Base-by-base conservation (phyloP, 768 basidiomycete species). In the Fomitopsis pulvina region DNA sequence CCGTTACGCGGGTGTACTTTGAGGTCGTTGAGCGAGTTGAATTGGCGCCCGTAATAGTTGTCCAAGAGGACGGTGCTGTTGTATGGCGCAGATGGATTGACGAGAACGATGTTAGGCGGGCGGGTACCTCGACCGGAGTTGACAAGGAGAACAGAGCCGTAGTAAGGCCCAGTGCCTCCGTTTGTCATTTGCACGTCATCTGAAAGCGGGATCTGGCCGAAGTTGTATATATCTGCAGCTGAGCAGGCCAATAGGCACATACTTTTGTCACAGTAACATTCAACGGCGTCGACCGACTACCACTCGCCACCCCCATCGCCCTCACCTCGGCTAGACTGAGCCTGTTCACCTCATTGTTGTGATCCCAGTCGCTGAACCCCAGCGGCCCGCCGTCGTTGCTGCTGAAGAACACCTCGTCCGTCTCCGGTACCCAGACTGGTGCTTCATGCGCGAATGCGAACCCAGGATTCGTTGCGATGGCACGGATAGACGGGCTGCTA, bases 371-470 rank as follows among this genome's bases (percentile, higher is more conserved):
- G 44, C 77, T 85, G 59, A 76, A 74, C 6, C 85, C 84, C 1
- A 83, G 70, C 26, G 76, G 48, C 1, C 83, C 85, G 4, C 86
- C 85, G 48, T 77, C 79, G 52, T 81, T 86, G 64, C 81, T 83
- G 4, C 77, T 72, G 58, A 91, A 91, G 68, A 80, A 83, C 1
- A 91, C 71, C 54, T 83, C 79, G 57, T 88, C 77, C n/a, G 80
- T 82, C n/a, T 71, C 73, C 4, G 80, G 66, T 27, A 78, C 68
- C 63, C 80, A 87, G 1, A 89, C 70, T 0, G 85, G 85, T 2
- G 85, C 88, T 66, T 92, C 89, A 60, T 91, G 87, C 16, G 86
- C 87, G 53, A 87, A 80, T 2, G 82, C 82, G 62, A 81, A 83
- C 3, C 73, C 77, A 2, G 75, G 73, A 51, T 80, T 78, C 7